These are phyloP conservation scores for Micractinium sp. DNA, from an alignment of 139 green algal species.

Conservation along the genomic window DNA sequence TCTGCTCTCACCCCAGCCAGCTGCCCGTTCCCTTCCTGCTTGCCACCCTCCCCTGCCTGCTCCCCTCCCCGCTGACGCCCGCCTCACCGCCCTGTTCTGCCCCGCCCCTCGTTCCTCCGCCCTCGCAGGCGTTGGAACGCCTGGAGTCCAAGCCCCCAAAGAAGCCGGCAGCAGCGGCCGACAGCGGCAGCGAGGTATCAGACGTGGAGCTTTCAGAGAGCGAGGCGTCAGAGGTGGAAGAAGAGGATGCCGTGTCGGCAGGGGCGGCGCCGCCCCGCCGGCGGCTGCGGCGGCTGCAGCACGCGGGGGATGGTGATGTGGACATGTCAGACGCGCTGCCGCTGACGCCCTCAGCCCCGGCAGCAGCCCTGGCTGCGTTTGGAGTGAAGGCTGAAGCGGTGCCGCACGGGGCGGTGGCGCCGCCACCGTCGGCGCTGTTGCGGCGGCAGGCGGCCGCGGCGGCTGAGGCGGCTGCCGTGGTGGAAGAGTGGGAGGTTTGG, in stretches of 20 bases:
- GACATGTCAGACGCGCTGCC: background rate
- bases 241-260: background rate
- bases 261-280: background rate
- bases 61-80: background rate
- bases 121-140: conserved; percentile 11
- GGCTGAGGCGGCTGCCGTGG: background rate
- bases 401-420: background rate
- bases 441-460: background rate
- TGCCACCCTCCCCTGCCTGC: background rate
- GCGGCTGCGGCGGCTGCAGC: background rate
- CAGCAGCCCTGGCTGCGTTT: background rate
- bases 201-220: conserved; percentile 20
- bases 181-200: conserved; percentile 32
- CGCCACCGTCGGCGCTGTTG: background rate
- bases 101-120: background rate
- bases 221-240: conserved; percentile 5
- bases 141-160: conserved; percentile 25
- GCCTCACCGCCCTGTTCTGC: background rate
- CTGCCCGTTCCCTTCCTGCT: background rate
- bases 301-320: background rate
- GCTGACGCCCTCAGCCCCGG: background rate
- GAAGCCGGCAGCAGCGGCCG: background rate
- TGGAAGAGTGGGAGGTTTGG: conserved; percentile 26
- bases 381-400: background rate
- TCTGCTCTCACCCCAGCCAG: background rate